A percentile compares a stretch with the other conserved stretches of the same genome.
These are phyloP conservation scores for Plantago lanceolata DNA, from an alignment of 305 asterid genomes.

Conservation along the genomic window DNA sequence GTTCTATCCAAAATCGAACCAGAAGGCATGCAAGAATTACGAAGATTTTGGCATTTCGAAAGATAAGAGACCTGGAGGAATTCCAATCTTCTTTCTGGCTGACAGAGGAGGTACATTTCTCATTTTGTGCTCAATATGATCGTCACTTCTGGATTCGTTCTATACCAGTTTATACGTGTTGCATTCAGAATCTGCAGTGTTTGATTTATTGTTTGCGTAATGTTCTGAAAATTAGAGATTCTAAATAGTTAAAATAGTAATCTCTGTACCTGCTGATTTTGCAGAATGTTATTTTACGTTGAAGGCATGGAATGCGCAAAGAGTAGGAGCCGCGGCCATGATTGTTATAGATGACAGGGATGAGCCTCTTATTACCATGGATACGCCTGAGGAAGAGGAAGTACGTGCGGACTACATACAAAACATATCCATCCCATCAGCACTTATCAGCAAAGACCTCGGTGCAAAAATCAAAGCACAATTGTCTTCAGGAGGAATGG, in stretches of 20 bases:
- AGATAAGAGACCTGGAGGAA: conserved; percentile 71
- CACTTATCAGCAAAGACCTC: conserved; percentile 64
- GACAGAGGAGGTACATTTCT: conserved; percentile 71
- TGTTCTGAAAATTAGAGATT: not conserved
- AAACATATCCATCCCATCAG: conserved; percentile 80
- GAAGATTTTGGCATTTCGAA: conserved; percentile 53
- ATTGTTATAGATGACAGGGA: conserved; percentile 81
- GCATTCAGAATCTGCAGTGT: not conserved
- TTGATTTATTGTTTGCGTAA: not conserved
- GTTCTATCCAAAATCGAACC: conserved; percentile 66
- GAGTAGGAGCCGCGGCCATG: conserved; percentile 80
- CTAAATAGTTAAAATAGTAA: too few relatives aligned
- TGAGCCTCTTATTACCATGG: conserved; percentile 93
- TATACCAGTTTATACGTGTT: not conserved
- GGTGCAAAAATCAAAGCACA: conserved; percentile 67
- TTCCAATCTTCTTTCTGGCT: conserved; percentile 69
- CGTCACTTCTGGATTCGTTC: not conserved
- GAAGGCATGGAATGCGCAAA: conserved; percentile 96
- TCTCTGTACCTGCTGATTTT: not conserved
- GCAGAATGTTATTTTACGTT: conserved; percentile 86
- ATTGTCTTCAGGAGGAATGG: conserved; percentile 54
- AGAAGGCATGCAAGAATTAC: conserved; percentile 56
- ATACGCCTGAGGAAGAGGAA: conserved; percentile 72
- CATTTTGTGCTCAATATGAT: not conserved
- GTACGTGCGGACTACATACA: conserved; percentile 59